Conservation (phyloP, 345 rosid species). For the Eucalyptus paniculata region DNA sequence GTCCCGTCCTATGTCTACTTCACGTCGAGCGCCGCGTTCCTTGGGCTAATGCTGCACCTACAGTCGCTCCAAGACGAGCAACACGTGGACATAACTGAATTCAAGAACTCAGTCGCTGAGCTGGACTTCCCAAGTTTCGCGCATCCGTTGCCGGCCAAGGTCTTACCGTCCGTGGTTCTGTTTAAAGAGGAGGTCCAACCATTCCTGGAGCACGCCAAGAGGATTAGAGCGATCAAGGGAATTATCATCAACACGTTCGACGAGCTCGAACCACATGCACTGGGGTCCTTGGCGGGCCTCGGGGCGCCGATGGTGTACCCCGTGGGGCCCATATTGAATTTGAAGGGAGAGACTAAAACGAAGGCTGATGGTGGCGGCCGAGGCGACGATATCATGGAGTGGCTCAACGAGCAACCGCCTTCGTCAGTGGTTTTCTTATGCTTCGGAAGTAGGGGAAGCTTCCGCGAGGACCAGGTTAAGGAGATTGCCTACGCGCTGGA, state of each 20-base stretch:
- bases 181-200: background rate
- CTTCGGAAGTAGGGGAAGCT: conserved; percentile 63
- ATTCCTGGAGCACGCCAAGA: background rate
- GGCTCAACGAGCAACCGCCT: conserved; percentile 49
- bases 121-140: background rate
- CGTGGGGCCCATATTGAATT: conserved; percentile 37
- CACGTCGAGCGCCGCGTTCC: conserved; percentile 27
- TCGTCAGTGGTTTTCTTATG: conserved; percentile 51
- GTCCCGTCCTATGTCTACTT: conserved; percentile 35
- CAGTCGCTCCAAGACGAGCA: conserved; percentile 8
- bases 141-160: background rate
- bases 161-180: background rate
- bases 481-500: background rate
- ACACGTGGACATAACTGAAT: background rate
- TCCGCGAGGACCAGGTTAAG: conserved; percentile 21
- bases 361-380: background rate
- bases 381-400: background rate
- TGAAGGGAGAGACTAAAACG: background rate
- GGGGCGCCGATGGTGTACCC: background rate
- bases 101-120: conserved; percentile 16
- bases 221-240: background rate
- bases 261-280: background rate
- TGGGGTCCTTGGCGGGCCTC: background rate
- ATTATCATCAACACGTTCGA: background rate
- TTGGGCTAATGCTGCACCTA: background rate